Evolutionary conservation across 129 eudicot species (phyloP).

Genomic region (Smallanthus sonchifolius): DNA sequence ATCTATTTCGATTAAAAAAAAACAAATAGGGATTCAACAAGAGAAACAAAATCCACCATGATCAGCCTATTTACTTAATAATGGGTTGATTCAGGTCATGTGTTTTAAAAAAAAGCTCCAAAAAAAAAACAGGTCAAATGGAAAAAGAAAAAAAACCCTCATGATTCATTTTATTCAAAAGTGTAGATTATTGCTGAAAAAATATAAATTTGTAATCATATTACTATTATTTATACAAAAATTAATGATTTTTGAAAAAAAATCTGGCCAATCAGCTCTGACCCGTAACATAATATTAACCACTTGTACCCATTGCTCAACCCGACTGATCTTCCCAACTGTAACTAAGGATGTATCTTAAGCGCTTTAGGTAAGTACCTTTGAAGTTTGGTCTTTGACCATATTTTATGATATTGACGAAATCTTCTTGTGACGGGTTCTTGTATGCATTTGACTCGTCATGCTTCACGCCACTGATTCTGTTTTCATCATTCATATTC

Average conservation of each 20-base stretch:
- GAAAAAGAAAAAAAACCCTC: background rate
- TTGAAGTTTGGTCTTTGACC: slow-evolving; percentile 79
- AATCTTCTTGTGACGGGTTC: slow-evolving; percentile 32
- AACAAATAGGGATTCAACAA: background rate
- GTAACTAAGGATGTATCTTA: background rate
- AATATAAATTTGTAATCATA: background rate
- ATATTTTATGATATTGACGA: slow-evolving; percentile 36
- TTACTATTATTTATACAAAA: too few relatives aligned
- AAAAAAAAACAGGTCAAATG: background rate
- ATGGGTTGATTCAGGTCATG: too few relatives aligned
- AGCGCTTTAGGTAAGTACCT: slow-evolving; percentile 41
- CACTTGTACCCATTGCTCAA: too few relatives aligned
- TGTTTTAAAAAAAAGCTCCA: too few relatives aligned
- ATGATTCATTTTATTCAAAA: background rate
- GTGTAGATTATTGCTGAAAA: background rate
- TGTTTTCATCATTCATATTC: slow-evolving; percentile 6
- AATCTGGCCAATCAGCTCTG: too few relatives aligned
- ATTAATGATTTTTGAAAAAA: too few relatives aligned
- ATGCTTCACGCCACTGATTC: slow-evolving; percentile 14
- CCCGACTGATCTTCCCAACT: background rate
- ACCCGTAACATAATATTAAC: too few relatives aligned
- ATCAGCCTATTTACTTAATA: too few relatives aligned
- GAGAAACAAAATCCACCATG: background rate
- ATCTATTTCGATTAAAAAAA: slow-evolving; percentile 40
- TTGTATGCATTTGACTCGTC: slow-evolving; percentile 19